Percentiles rank a stretch among this genome's conserved stretches.
These are phyloP conservation scores for Cinchona pubescens DNA, from an alignment of 257 asterid genomes.

Conservation along the genomic window DNA sequence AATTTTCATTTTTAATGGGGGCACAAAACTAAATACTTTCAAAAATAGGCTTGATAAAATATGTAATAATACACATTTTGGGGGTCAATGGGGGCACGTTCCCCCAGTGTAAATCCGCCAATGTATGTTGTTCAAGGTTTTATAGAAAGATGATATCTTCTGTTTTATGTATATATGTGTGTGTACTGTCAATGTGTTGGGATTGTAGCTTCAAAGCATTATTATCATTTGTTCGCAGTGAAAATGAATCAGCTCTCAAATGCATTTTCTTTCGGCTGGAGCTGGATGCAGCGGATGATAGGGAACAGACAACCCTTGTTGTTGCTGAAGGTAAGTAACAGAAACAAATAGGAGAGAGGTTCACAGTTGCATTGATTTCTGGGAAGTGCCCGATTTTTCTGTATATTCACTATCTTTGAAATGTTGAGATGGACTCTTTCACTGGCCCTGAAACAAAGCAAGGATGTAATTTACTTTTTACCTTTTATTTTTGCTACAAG, in stretches of 20 bases:
- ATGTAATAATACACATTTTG: no score
- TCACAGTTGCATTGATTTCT: neutral
- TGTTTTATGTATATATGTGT: no score
- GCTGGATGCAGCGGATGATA: constrained; percentile 50
- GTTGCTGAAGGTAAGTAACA: constrained; percentile 29
- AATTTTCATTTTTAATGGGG: no score
- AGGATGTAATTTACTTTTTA: neutral
- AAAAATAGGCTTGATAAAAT: no score
- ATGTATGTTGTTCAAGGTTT: neutral
- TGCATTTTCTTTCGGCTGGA: constrained; percentile 69
- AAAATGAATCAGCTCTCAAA: constrained; percentile 65
- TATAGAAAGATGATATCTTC: neutral
- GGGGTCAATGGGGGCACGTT: no score
- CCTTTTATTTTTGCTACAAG: no score
- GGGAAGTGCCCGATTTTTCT: neutral
- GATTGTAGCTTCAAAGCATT: constrained; percentile 24
- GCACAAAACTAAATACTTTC: no score
- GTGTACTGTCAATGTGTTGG: constrained; percentile 14
- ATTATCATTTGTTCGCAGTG: constrained; percentile 3
- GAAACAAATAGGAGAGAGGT: constrained; percentile 25
- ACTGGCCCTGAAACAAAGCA: neutral
- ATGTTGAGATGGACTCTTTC: neutral
- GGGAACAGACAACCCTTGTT: constrained; percentile 17
- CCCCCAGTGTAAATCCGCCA: no score
- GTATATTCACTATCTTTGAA: neutral